These are phyloP conservation scores for Beauveria sp. DNA, from an alignment of 2,329 filamentous ascomycete species.

Conservation along the genomic window DNA sequence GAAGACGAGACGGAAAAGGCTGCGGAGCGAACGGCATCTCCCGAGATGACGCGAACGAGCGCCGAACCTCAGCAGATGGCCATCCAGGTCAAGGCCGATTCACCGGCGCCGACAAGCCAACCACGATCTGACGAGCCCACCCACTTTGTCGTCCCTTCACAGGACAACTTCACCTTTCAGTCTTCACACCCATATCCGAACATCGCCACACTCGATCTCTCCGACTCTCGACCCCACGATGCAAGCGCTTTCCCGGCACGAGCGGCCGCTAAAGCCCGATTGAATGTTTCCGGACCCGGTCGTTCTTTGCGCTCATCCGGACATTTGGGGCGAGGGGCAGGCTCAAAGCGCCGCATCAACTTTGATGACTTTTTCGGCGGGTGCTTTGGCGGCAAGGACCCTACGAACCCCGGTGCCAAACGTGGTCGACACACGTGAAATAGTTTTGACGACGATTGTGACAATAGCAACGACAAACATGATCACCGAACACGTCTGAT, in stretches of 20 bases:
- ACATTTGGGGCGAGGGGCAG: constrained; percentile 55
- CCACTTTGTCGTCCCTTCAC: constrained; percentile 43
- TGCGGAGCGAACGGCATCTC: constrained; percentile 48
- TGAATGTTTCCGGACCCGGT: constrained; percentile 17
- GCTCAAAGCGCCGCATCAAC: constrained; percentile 65
- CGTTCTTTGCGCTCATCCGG: constrained; percentile 23
- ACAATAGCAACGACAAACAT: constrained; percentile 10
- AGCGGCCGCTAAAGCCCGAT: constrained; percentile 22
- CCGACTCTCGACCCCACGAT: constrained; percentile 41
- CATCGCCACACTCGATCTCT: constrained; percentile 53
- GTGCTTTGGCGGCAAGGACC: constrained; percentile 56
- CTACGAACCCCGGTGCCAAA: constrained; percentile 42
- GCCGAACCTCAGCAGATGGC: constrained; percentile 28
- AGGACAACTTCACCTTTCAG: constrained; percentile 63
- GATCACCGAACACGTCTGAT: constrained; percentile 8
- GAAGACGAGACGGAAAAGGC: constrained; percentile 62
- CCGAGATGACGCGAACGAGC: constrained; percentile 44
- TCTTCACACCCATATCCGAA: constrained; percentile 54
- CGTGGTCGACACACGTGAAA: constrained; percentile 38
- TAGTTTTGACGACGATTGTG: background rate
- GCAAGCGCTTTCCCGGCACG: constrained; percentile 20
- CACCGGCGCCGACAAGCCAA: constrained; percentile 19
- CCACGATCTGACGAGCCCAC: constrained; percentile 23
- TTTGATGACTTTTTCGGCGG: constrained; percentile 70
- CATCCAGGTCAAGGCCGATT: constrained; percentile 17